A percentile compares a stretch with the other conserved stretches of the same genome.
Evolutionary conservation across 1,284 basidiomycete genomes (phyloP).

Genomic region (Filobasidium uniguttulatum): DNA sequence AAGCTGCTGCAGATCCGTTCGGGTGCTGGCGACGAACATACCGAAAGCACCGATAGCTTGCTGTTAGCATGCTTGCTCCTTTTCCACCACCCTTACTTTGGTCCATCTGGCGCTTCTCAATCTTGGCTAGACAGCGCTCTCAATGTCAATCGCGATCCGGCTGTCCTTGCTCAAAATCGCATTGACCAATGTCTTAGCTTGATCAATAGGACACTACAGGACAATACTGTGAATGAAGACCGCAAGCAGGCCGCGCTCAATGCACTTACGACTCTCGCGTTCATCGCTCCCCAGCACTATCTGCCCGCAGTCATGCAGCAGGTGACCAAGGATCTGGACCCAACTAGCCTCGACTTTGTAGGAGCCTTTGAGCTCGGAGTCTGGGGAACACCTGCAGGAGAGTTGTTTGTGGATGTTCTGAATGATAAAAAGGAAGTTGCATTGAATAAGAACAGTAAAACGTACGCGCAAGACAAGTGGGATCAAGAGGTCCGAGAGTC

Average conservation of each 20-base stretch:
- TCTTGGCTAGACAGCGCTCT: slow-evolving; percentile 77
- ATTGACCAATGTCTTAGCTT: slow-evolving; percentile 24
- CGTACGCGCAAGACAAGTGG: slow-evolving; percentile 77
- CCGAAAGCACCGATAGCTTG: slow-evolving; percentile 18
- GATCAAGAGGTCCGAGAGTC: slow-evolving; percentile 79
- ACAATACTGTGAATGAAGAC: not conserved
- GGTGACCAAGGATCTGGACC: slow-evolving; percentile 50
- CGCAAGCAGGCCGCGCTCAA: slow-evolving; percentile 48
- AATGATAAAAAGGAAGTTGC: slow-evolving; percentile 44
- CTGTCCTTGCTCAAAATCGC: slow-evolving; percentile 33
- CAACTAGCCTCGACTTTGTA: slow-evolving; percentile 47
- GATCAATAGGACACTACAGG: slow-evolving; percentile 21
- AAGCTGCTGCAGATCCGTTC: not conserved
- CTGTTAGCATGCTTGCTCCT: slow-evolving; percentile 51
- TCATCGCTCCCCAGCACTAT: slow-evolving; percentile 56
- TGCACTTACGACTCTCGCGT: slow-evolving; percentile 61
- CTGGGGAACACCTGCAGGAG: slow-evolving; percentile 70
- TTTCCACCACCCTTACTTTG: slow-evolving; percentile 58
- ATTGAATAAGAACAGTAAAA: slow-evolving; percentile 61
- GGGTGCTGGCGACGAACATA: not conserved
- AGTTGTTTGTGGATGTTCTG: slow-evolving; percentile 53
- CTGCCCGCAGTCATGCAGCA: slow-evolving; percentile 58
- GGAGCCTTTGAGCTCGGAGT: slow-evolving; percentile 62
- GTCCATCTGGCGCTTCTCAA: slow-evolving; percentile 48
- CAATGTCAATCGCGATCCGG: slow-evolving; percentile 53